Evolutionary conservation across 1,139 yeast species (phyloP).

Genomic region (Pichia sp.): DNA sequence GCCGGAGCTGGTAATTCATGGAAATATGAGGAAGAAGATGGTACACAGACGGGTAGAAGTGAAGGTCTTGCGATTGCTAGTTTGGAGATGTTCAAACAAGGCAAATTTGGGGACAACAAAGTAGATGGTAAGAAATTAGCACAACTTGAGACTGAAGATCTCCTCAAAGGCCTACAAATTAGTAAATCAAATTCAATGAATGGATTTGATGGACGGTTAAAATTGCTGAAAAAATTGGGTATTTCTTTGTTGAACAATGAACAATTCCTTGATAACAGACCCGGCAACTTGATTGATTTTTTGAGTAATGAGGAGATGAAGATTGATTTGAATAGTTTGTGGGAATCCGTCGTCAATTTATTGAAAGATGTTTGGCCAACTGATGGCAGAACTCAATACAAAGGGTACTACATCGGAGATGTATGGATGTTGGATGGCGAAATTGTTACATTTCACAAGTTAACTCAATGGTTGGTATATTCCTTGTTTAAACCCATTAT

Average conservation of each 20-base stretch:
- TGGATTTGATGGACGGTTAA: constrained; percentile 44
- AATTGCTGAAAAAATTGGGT: constrained; percentile 38
- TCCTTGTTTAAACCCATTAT: constrained; percentile 45
- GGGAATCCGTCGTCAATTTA: constrained; percentile 46
- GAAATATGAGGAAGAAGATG: constrained; percentile 32
- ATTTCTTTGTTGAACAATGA: constrained; percentile 30
- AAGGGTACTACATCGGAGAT: constrained; percentile 46
- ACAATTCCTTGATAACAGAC: constrained; percentile 40
- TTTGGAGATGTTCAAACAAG: constrained; percentile 42
- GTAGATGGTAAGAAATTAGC: constrained; percentile 36
- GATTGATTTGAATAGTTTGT: constrained; percentile 37
- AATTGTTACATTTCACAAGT: constrained; percentile 51
- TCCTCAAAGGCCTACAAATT: constrained; percentile 36
- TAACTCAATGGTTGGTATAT: constrained; percentile 57
- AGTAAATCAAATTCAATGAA: constrained; percentile 36
- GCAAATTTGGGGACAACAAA: constrained; percentile 33
- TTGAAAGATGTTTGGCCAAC: constrained; percentile 52
- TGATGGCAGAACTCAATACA: constrained; percentile 38
- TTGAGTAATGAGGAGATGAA: constrained; percentile 20
- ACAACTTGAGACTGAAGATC: constrained; percentile 23
- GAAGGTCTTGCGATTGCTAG: constrained; percentile 58
- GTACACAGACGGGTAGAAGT: constrained; percentile 32
- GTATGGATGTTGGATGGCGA: constrained; percentile 40
- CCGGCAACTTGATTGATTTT: constrained; percentile 47
- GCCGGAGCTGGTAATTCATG: constrained; percentile 57